Evolutionary conservation across 228 moss, liverwort and hornwort species (phyloP).

Genomic region (Sphagnum magellanicum): DNA sequence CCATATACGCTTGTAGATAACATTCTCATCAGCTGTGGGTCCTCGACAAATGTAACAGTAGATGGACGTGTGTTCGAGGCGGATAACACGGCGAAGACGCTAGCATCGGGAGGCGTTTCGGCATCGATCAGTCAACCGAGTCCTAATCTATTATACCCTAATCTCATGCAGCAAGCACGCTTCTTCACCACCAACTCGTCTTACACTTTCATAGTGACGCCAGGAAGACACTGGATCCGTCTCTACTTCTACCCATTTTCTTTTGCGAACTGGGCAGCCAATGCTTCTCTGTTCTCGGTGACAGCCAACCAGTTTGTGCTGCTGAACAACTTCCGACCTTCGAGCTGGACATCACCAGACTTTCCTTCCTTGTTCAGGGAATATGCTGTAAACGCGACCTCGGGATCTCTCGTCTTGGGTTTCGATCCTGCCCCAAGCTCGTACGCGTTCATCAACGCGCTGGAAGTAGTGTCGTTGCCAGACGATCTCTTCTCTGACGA

Average conservation of each 20-base stretch:
- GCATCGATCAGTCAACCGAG: conserved; percentile 21
- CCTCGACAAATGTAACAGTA: conserved; percentile 9
- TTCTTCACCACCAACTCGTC: conserved; percentile 34
- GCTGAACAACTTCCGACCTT: conserved; percentile 28
- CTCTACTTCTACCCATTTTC: conserved; percentile 70
- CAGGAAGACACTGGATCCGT: conserved; percentile 48
- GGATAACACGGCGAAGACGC: conserved; percentile 6
- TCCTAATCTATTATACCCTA: conserved; percentile 27
- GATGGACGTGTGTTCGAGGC: conserved; percentile 25
- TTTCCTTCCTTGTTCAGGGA: conserved; percentile 32
- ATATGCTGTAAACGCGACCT: conserved; percentile 39
- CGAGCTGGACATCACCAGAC: conserved; percentile 8
- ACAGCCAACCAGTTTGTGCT: conserved; percentile 54
- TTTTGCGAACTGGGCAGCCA: conserved; percentile 35
- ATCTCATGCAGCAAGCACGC: conserved; percentile 46
- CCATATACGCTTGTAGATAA: conserved; percentile 12
- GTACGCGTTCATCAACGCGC: conserved; percentile 62
- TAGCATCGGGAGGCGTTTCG: conserved; percentile 11
- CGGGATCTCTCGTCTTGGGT: conserved; percentile 15
- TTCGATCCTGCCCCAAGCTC: conserved; percentile 35
- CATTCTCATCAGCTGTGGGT: conserved; percentile 26
- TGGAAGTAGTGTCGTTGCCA: conserved; percentile 63
- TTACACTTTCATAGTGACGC: conserved; percentile 49
- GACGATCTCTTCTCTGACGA: conserved; percentile 7
- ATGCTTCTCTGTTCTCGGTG: conserved; percentile 51